Evolutionary conservation across 345 rosid species (phyloP).

Genomic region (Melastoma malabathricum): DNA sequence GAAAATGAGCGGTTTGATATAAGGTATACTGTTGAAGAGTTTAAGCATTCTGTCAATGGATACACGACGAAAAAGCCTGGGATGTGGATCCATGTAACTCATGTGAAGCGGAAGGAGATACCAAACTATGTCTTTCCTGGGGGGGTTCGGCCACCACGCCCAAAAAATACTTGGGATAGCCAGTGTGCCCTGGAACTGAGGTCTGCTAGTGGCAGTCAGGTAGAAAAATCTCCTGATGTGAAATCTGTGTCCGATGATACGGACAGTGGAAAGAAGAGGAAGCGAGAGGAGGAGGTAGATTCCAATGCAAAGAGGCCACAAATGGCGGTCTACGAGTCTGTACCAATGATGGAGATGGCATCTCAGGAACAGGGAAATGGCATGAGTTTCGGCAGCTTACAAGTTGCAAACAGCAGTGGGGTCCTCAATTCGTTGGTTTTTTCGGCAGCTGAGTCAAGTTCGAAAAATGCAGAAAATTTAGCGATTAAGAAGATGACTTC

Average conservation of each 20-base stretch:
- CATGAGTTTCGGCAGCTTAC: conserved; percentile 1
- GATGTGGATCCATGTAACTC: conserved; percentile 72
- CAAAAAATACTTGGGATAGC: conserved; percentile 63
- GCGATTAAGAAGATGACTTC: conserved; percentile 48
- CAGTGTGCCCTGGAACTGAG: conserved; percentile 37
- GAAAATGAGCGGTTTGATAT: conserved; percentile 83
- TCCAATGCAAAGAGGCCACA: conserved; percentile 20
- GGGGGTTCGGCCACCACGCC: conserved; percentile 62
- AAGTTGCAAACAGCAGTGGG: conserved; percentile 6
- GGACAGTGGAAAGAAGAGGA: conserved; percentile 53
- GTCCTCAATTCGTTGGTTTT: conserved; percentile 10
- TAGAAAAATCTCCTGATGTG: conserved; percentile 38
- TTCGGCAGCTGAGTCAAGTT: conserved; percentile 20
- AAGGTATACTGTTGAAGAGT: conserved; percentile 80
- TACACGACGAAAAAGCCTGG: conserved; percentile 61
- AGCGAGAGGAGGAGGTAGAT: conserved; percentile 31
- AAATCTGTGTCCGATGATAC: conserved; percentile 46
- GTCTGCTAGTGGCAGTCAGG: conserved; percentile 18
- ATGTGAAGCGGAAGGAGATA: conserved; percentile 53
- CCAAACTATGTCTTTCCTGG: conserved; percentile 83
- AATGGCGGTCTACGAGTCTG: conserved; percentile 17
- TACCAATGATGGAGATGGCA: conserved; percentile 27
- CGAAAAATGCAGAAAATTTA: conserved; percentile 46
- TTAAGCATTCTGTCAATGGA: conserved; percentile 50
- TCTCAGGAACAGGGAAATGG: conserved; percentile 8